Evolutionary conservation across 192 early-diverging fungal species (phyloP).

Genomic region (Mortierella antarctica): DNA sequence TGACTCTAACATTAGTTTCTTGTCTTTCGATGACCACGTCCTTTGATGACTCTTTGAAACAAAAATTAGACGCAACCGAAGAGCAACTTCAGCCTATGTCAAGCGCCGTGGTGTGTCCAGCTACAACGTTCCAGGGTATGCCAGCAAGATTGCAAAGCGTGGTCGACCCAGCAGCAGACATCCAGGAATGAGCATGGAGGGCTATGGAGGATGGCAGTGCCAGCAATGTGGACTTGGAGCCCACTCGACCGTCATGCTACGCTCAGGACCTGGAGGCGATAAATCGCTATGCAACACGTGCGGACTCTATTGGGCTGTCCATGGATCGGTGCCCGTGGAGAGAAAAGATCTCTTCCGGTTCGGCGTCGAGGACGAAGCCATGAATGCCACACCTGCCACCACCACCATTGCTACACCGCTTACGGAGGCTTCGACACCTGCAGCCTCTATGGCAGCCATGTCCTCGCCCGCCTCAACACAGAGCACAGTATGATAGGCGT

Average conservation of each 20-base stretch:
- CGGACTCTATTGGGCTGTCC: constrained; percentile 46
- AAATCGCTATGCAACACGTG: constrained; percentile 57
- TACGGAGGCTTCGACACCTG: too few relatives aligned
- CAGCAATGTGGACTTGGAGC: constrained; percentile 53
- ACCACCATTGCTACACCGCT: too few relatives aligned
- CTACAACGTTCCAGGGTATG: constrained; percentile 7
- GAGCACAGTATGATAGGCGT: too few relatives aligned
- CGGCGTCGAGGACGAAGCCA: too few relatives aligned
- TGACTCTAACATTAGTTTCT: not conserved
- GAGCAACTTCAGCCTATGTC: constrained; percentile 44
- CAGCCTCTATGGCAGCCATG: too few relatives aligned
- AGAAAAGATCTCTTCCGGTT: constrained; percentile 48
- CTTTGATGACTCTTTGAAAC: not conserved
- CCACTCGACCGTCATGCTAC: constrained; percentile 42
- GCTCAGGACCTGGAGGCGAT: constrained; percentile 55
- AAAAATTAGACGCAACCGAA: constrained; percentile 48
- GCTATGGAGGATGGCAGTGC: constrained; percentile 50
- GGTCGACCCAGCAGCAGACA: not conserved
- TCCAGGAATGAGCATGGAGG: constrained; percentile 19
- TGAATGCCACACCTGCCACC: not conserved
- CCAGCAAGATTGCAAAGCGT: constrained; percentile 19
- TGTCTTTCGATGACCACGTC: not conserved
- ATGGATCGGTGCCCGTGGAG: constrained; percentile 38
- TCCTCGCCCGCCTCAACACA: too few relatives aligned
- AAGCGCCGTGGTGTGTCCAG: constrained; percentile 28